phyloP scores from a whole-genome alignment of 2,329 filamentous ascomycete genomes.

The Xylaria digitata region DNA sequence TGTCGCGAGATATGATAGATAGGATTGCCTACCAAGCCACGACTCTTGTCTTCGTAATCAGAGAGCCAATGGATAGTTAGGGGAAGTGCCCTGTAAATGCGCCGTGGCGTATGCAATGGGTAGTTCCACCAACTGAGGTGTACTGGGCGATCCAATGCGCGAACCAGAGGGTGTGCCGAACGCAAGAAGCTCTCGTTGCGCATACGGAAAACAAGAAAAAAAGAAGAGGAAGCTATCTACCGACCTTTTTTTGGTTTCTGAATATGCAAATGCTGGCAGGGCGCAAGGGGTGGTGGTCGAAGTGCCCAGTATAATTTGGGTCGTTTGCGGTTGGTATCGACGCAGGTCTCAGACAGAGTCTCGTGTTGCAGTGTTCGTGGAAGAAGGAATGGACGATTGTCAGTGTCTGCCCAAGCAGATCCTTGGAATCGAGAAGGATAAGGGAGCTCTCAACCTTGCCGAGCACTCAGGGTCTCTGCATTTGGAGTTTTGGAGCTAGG shows the following conservation, averaged over 20 bases:
- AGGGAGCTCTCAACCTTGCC: conserved; percentile 25
- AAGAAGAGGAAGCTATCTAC: conserved; percentile 18
- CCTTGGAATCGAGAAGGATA: conserved; percentile 25
- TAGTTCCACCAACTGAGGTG: conserved; percentile 2
- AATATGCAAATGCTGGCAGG: neutral
- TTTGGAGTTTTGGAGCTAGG: conserved; percentile 19
- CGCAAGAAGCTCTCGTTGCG: conserved; percentile 33
- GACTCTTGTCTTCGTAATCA: conserved; percentile 12
- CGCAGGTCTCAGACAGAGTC: conserved; percentile 37
- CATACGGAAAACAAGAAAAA: conserved; percentile 28
- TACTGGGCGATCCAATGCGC: neutral
- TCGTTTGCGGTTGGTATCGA: conserved; percentile 33
- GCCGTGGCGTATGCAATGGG: conserved; percentile 25
- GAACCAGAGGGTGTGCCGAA: conserved; percentile 11
- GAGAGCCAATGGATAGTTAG: conserved; percentile 14
- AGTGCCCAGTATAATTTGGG: conserved; percentile 8
- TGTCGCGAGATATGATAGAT: conserved; percentile 20
- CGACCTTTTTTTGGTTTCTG: conserved; percentile 25
- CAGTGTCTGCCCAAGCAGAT: conserved; percentile 19
- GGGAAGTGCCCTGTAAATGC: conserved; percentile 19
- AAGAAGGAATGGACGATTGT: conserved; percentile 26
- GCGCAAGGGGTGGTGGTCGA: conserved; percentile 17
- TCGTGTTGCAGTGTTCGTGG: conserved; percentile 27
- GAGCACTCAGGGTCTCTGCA: conserved; percentile 35
- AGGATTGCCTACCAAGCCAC: conserved; percentile 23